A percentile compares a stretch with the other conserved stretches of the same genome.
phyloP scores from a whole-genome alignment of 176 grass and related monocot genomes.

The Metroxylon sagu region DNA sequence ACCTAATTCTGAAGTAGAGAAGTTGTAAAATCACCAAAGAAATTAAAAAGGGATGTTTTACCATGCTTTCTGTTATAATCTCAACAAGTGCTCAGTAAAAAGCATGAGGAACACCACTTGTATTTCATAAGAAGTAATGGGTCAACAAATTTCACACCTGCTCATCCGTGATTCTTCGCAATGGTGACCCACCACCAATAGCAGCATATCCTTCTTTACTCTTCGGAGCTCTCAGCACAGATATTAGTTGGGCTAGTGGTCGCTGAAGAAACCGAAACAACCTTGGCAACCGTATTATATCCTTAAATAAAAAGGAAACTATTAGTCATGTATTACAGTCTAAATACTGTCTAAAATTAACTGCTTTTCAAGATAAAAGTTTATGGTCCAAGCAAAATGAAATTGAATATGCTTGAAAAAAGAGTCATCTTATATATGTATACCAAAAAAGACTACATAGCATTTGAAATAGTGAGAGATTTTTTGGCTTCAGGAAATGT shows the following conservation, averaged over 20 bases:
- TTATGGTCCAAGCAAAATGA: background rate
- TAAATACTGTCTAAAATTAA: background rate
- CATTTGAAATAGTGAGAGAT: too few relatives aligned
- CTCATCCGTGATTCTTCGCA: conserved; percentile 91
- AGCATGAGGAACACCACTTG: too few relatives aligned
- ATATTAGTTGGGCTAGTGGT: conserved; percentile 93
- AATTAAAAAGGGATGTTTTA: background rate
- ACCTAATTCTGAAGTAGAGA: too few relatives aligned
- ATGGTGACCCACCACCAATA: conserved; percentile 90
- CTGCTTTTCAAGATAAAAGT: background rate
- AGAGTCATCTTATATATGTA: too few relatives aligned
- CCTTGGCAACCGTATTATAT: conserved; percentile 88
- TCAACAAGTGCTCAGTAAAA: too few relatives aligned
- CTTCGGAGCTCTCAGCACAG: conserved; percentile 84
- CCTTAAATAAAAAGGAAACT: conserved; percentile 32
- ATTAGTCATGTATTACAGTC: conserved; percentile 1
- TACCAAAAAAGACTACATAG: too few relatives aligned
- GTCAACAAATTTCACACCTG: conserved; percentile 41
- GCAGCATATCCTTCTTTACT: conserved; percentile 95
- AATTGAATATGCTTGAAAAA: too few relatives aligned
- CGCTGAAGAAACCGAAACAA: conserved; percentile 92
- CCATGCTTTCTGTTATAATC: too few relatives aligned
- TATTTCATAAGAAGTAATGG: background rate
- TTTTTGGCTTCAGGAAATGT: too few relatives aligned
- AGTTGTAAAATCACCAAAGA: background rate